Evolutionary conservation across 2,329 filamentous ascomycete species (phyloP).

Genomic region (Daldinia eschscholtzii): DNA sequence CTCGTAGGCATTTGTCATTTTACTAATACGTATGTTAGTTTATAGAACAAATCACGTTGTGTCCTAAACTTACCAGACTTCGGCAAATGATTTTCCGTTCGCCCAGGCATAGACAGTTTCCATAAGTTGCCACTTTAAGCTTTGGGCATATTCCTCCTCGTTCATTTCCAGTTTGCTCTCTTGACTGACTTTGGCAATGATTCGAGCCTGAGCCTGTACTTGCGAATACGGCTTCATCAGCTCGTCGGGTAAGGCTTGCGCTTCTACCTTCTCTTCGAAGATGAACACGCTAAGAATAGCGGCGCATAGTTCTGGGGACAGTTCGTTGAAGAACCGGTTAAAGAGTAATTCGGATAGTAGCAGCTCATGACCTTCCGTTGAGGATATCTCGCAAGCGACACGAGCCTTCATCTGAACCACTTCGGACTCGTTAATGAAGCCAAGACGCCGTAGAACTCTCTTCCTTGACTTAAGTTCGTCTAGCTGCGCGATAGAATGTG

Average conservation of each 20-base stretch:
- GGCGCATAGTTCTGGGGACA: constrained; percentile 88
- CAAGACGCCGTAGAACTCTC: constrained; percentile 90
- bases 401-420: constrained; percentile 97
- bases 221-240: constrained; percentile 87
- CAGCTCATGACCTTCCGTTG: constrained; percentile 88
- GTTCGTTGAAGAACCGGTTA: constrained; percentile 97
- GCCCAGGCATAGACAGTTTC: constrained; percentile 95
- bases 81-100: constrained; percentile 87
- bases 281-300: constrained; percentile 93
- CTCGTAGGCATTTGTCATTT: constrained; percentile 99
- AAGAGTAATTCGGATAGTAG: constrained; percentile 94
- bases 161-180: constrained; percentile 96
- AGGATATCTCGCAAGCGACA: constrained; percentile 97
- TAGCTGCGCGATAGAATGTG: constrained; percentile 89
- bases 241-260: constrained; percentile 82
- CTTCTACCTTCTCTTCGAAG: constrained; percentile 94
- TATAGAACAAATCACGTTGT: constrained; percentile 11
- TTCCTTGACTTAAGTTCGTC: constrained; percentile 97
- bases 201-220: constrained; percentile 86
- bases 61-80: constrained; percentile 85
- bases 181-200: constrained; percentile 91
- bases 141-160: constrained; percentile 91
- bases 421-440: constrained; percentile 95
- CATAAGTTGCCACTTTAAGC: constrained; percentile 96
- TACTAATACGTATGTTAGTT: constrained; percentile 66